A percentile compares a stretch with the other conserved stretches of the same genome.
These are phyloP conservation scores for Coelastrella sp. DNA, from an alignment of 139 green algal species.

Conservation along the genomic window DNA sequence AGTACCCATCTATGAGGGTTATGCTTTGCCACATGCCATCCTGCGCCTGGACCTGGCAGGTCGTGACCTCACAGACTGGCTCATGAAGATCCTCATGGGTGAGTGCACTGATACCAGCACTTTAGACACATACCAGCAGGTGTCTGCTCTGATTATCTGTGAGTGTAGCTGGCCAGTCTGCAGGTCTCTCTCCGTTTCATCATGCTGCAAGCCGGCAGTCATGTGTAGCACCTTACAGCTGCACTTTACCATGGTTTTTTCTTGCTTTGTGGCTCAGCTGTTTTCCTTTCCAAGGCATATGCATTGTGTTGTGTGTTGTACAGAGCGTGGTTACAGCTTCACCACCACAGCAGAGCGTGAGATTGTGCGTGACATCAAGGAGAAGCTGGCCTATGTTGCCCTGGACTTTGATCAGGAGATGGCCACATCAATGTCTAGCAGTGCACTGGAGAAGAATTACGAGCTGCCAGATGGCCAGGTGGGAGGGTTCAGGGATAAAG, in stretches of 20 bases:
- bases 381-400: slow-evolving; percentile 99
- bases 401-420: slow-evolving; percentile 98
- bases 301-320: slow-evolving; percentile 32
- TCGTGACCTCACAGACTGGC: slow-evolving; percentile 96
- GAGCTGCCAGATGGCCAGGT: slow-evolving; percentile 91
- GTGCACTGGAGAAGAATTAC: slow-evolving; percentile 95
- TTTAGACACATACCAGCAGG: not conserved
- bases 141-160: not conserved
- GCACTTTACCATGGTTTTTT: too few species aligned
- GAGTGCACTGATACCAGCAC: not conserved
- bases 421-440: slow-evolving; percentile 76
- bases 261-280: too few species aligned
- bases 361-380: slow-evolving; percentile 99
- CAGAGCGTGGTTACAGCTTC: slow-evolving; percentile 98
- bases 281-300: not conserved
- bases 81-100: slow-evolving; percentile 94
- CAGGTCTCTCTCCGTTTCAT: too few species aligned
- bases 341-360: slow-evolving; percentile 97
- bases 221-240: not conserved
- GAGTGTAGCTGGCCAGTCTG: not conserved
- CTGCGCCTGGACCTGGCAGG: slow-evolving; percentile 95
- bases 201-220: too few species aligned
- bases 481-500: not conserved
- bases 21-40: slow-evolving; percentile 97
- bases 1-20: slow-evolving; percentile 98